Evolutionary conservation across 2,329 filamentous ascomycete genomes (phyloP).

Genomic region (Fusarium ramigenum): DNA sequence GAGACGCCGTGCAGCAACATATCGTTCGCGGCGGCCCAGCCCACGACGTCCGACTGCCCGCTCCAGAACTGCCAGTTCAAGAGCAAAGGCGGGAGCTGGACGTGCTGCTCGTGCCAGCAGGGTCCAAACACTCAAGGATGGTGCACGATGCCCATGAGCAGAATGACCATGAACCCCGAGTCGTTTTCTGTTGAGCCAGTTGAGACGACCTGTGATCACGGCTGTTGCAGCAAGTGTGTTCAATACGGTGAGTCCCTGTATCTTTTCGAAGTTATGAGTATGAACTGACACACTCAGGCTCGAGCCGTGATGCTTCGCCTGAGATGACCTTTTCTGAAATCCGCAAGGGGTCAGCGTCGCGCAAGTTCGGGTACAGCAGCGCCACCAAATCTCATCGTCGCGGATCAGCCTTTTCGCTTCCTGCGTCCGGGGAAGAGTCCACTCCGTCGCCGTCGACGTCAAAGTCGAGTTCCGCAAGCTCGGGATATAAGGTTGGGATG

Average conservation of each 20-base stretch:
- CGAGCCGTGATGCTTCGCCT: conserved; percentile 47
- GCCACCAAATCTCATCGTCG: conserved; percentile 45
- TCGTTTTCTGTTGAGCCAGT: conserved; percentile 49
- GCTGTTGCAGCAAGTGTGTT: conserved; percentile 61
- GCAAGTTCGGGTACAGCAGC: conserved; percentile 49
- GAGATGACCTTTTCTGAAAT: conserved; percentile 51
- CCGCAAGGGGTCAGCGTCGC: conserved; percentile 49
- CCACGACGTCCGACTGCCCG: conserved; percentile 56
- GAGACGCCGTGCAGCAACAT: conserved; percentile 60
- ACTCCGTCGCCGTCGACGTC: conserved; percentile 35
- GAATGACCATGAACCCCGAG: conserved; percentile 45
- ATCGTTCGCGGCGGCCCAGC: conserved; percentile 57
- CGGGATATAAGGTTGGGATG: conserved; percentile 43
- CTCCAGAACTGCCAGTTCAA: conserved; percentile 62
- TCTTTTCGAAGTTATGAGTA: background rate
- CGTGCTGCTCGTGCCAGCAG: conserved; percentile 62
- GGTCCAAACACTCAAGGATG: conserved; percentile 63
- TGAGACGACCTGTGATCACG: conserved; percentile 60
- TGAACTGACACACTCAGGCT: conserved; percentile 37
- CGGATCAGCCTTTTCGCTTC: conserved; percentile 42
- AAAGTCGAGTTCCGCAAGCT: conserved; percentile 34
- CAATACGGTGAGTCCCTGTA: conserved; percentile 48
- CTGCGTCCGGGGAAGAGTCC: conserved; percentile 16
- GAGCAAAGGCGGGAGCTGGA: conserved; percentile 60
- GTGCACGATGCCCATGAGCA: conserved; percentile 55